Evolutionary conservation across 257 asterid genomes (phyloP), one percentile per base, ranked within the genome.

Genomic region (Nicotiana otophora): DNA sequence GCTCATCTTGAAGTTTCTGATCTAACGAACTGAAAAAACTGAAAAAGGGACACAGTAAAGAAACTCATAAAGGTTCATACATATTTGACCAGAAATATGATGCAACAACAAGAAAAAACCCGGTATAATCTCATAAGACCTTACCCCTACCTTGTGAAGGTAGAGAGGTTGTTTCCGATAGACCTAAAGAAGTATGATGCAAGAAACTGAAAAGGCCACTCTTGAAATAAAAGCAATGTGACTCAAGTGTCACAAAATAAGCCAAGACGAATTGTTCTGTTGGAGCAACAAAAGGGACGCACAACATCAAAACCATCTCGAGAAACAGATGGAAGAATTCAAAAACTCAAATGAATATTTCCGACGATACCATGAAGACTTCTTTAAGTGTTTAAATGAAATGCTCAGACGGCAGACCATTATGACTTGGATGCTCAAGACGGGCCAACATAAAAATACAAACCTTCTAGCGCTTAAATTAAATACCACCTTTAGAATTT

Each of bases 21-120:
- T 93, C 96, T 92, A 92, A 85, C 62, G 90, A 87, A 80, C 99
- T 95, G 87, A 83, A 87, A 72, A 72, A 72, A 72, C 78, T 42
- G 34, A 68, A 16, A 10, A 77, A 75, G 6, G 6, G 23, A 77
- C 5, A 85, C 17, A 48, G 39, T 36, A 9, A 30, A 62, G 19
- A 26, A 82, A 80, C 34, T 82, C 36, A 4, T 77, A 48, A 51
- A 19, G 8, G 69, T 63, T 19, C n/a, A 19, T 74, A 78, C 66
- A 30, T 67, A 30, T 65, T 76, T n/a, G 82, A 31, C 11, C 62
- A 74, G 66, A 74, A 54, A 64, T 31, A 36, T 12, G 15, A n/a
- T 2, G 55, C 54, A 60, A 79, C 30, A 28, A 28, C 30, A 28
- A 28, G 30, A 28, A 28, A 23, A 28, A 28, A 28, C 30, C 30